phyloP scores from a whole-genome alignment of 164 flowering plant genomes.

The Kingdonia uniflora region DNA sequence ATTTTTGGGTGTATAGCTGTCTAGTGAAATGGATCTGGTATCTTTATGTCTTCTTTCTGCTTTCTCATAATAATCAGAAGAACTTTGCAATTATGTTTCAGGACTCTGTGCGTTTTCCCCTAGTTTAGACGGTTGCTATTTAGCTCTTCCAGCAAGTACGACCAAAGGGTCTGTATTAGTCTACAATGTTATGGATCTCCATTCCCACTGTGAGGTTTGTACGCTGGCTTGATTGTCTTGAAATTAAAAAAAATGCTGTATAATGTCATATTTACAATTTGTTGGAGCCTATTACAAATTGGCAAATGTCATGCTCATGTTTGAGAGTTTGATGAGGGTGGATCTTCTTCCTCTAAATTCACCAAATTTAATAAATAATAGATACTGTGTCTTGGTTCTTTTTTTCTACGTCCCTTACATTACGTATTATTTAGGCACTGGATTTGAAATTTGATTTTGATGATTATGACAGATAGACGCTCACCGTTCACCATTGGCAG shows the following conservation, averaged over 20 bases:
- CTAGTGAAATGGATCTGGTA: no score
- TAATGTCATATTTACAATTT: background rate
- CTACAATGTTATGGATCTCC: constrained; percentile 82
- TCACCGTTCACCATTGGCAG: constrained; percentile 76
- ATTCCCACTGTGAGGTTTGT: constrained; percentile 77
- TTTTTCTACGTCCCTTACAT: background rate
- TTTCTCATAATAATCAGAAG: no score
- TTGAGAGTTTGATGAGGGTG: no score
- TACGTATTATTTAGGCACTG: background rate
- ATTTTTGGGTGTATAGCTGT: no score
- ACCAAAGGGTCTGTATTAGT: constrained; percentile 65
- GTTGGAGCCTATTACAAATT: no score
- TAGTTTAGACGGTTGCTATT: constrained; percentile 60
- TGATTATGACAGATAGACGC: constrained; percentile 61
- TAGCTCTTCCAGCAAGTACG: constrained; percentile 90
- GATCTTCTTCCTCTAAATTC: no score
- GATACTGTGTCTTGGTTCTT: no score
- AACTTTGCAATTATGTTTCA: constrained; percentile 13
- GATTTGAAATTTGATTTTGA: constrained; percentile 1
- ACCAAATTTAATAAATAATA: no score
- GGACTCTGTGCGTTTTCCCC: constrained; percentile 91
- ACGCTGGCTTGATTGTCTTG: background rate
- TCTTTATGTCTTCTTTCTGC: no score
- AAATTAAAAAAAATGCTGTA: background rate
- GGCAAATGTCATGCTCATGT: no score